Evolutionary conservation across 176 grass and related monocot species (phyloP).

Genomic region (Saccharum spontaneum): DNA sequence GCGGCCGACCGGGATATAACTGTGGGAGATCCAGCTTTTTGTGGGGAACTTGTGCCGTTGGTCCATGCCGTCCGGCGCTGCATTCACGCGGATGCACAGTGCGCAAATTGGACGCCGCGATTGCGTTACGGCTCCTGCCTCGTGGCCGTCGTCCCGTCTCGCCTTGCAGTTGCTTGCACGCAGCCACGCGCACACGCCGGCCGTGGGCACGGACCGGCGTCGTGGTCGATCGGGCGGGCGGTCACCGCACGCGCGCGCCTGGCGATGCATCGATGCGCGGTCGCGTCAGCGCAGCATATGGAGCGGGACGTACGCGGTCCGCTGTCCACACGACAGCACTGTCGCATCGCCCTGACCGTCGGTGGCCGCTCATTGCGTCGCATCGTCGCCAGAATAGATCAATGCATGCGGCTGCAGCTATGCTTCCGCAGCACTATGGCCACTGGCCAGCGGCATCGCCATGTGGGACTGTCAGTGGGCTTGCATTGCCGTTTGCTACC

Average conservation of each 20-base stretch:
- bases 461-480: constrained; percentile 3
- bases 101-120: background rate
- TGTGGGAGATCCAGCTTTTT: background rate
- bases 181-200: background rate
- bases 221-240: background rate
- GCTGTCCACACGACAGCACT: background rate
- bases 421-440: background rate
- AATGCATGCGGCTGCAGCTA: background rate
- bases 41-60: background rate
- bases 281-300: background rate
- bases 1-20: constrained; percentile 25
- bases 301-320: background rate
- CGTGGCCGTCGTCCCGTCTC: background rate
- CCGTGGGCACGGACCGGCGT: background rate
- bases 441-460: background rate
- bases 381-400: background rate
- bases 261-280: background rate
- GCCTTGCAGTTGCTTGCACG: background rate
- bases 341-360: background rate
- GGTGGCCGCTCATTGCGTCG: background rate
- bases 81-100: background rate
- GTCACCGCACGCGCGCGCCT: background rate
- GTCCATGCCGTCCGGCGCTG: background rate
- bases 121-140: background rate
- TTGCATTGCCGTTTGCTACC: background rate